A percentile compares a stretch with the other conserved stretches of the same genome.
phyloP scores from a whole-genome alignment of 148 eudicot genomes.

The Rhododendron ferrugineum region DNA sequence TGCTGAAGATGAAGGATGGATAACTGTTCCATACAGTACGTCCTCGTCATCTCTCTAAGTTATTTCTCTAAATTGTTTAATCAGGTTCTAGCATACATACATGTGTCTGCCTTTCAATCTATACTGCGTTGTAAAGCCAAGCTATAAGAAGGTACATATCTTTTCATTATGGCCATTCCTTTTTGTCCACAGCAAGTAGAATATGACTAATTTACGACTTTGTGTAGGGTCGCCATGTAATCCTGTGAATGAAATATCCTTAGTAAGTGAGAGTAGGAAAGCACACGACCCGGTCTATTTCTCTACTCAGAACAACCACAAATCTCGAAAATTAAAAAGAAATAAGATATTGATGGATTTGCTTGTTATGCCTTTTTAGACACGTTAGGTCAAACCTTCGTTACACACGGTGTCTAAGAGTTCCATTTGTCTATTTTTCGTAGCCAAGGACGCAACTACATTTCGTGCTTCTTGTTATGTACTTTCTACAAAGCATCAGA shows the following conservation, averaged over 20 bases:
- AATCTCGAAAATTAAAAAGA: background rate
- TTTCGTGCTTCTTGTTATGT: background rate
- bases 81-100: background rate
- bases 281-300: background rate
- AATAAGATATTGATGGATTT: background rate
- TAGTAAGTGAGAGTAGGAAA: background rate
- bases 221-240: background rate
- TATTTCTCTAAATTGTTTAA: background rate
- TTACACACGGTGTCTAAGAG: background rate
- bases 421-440: background rate
- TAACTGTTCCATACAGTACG: conserved; percentile 69
- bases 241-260: background rate
- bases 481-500: background rate
- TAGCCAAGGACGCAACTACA: background rate
- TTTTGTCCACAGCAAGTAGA: background rate
- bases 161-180: background rate
- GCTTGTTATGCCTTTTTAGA: background rate
- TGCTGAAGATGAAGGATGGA: conserved; percentile 71
- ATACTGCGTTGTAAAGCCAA: background rate
- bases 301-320: background rate
- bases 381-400: background rate
- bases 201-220: background rate
- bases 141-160: background rate
- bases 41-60: background rate
- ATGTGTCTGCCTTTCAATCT: background rate